A percentile compares a stretch with the other conserved stretches of the same genome.
Evolutionary conservation across 352 stramenopile genomes (phyloP).

Genomic region (Pythium oligandrum): DNA sequence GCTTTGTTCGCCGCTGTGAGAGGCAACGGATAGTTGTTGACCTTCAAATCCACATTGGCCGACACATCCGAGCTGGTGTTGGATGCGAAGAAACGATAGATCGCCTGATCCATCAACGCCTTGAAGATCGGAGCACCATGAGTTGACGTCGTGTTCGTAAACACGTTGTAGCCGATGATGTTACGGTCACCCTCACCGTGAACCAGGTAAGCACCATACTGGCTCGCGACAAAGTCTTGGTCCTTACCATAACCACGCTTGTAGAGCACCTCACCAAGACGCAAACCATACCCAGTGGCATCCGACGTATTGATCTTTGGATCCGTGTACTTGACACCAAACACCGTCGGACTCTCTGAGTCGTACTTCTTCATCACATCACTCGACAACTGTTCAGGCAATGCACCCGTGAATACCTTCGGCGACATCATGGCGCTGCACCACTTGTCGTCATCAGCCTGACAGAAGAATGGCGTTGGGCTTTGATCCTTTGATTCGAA

Average conservation of each 20-base stretch:
- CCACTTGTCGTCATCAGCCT: conserved; percentile 26
- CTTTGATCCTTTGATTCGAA: conserved; percentile 21
- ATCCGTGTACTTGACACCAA: conserved; percentile 46
- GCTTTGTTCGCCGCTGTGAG: conserved; percentile 38
- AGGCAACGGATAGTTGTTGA: conserved; percentile 44
- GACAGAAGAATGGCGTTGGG: conserved; percentile 42
- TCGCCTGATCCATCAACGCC: conserved; percentile 42
- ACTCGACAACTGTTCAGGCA: conserved; percentile 15
- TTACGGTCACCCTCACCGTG: conserved; percentile 35
- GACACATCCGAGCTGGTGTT: conserved; percentile 16
- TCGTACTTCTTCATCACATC: conserved; percentile 19
- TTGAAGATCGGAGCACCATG: conserved; percentile 54
- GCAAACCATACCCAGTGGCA: conserved; percentile 38
- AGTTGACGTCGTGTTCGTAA: conserved; percentile 53
- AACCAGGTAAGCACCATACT: conserved; percentile 54
- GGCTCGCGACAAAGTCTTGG: conserved; percentile 16
- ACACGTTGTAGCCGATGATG: conserved; percentile 55
- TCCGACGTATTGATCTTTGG: conserved; percentile 36
- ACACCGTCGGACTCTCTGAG: conserved; percentile 44
- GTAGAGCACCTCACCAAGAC: conserved; percentile 44
- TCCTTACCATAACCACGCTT: conserved; percentile 38
- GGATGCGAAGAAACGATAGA: conserved; percentile 43
- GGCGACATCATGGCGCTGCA: conserved; percentile 33
- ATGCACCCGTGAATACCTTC: conserved; percentile 29
- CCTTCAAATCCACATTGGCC: conserved; percentile 25